Base-by-base conservation (phyloP, 73 alveolate genomes). In the Symbiodinium natans region DNA sequence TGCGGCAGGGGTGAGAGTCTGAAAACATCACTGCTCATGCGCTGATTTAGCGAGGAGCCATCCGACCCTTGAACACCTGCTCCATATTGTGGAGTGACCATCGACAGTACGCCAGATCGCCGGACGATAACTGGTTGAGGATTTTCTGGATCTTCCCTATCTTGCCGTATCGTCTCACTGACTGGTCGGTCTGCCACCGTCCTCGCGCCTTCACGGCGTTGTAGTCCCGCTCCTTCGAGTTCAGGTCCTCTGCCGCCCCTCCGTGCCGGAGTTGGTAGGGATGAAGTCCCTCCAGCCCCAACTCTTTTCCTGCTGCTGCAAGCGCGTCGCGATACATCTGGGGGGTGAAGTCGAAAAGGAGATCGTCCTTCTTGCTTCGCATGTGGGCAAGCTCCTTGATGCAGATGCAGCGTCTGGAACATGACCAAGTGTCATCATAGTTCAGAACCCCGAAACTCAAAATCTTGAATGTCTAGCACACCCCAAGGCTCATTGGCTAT, bases 251-350 rank as follows among this genome's bases (percentile, higher is more conserved):
- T 17, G 83, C 33, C 8, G 93, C 93, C 4, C 93, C 93, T 3
- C 93, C 93, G 40, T 86, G 93, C 19, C 93, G 48, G 13, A 86
- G 83, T 41, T 86, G 94, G 31, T 86, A 86, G 23, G 94, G 56
- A 31, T 59, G 94, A 2, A 87, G 33, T 3, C 42, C 43, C 43
- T 4, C 21, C 41, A 87, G 6, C 2, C 85, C 71, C 85, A 87
- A 31, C 39, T 39, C 27, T 1, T 25, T 54, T 1, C 41, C 93
- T n/a, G 83, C 83, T 41, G 38, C 27, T 27, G 40, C 92, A 41
- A 82, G 40, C 71, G 23, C 41, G 0, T 19, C 40, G 2, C 92
- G 40, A 25, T 15, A 82, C 73, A 40, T 17, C 29, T 13, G 71
- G 38, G 33, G 29, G 73, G n/a, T 41, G 73, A 82, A 39, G 42